A percentile compares a stretch with the other conserved stretches of the same genome.
Conservation (phyloP, 2,329 filamentous ascomycete species). For the Karstenula rhodostoma region DNA sequence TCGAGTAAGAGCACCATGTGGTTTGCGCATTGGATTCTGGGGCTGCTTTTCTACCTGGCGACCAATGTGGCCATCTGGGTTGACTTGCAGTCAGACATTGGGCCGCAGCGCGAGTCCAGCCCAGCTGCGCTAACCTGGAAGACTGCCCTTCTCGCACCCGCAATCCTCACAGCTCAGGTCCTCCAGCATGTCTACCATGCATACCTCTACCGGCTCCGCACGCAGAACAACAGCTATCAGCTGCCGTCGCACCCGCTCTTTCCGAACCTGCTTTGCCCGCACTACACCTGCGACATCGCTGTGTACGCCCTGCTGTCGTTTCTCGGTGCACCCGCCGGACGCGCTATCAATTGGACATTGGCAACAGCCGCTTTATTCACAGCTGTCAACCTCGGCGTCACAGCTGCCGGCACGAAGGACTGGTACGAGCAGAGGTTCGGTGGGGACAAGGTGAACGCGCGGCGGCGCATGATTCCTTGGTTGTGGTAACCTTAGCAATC, state of each 20-base stretch:
- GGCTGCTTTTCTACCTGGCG: constrained; percentile 76
- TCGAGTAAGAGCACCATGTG: constrained; percentile 81
- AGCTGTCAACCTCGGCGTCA: constrained; percentile 79
- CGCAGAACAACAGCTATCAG: constrained; percentile 71
- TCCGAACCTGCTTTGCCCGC: constrained; percentile 77
- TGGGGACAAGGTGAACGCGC: constrained; percentile 35
- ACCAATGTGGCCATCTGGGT: constrained; percentile 84
- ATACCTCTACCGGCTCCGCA: constrained; percentile 55
- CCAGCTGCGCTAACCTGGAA: constrained; percentile 50
- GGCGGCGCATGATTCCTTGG: constrained; percentile 43
- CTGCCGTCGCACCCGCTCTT: constrained; percentile 80
- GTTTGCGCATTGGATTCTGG: constrained; percentile 82
- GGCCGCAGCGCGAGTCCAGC: not conserved
- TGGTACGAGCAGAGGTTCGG: constrained; percentile 56
- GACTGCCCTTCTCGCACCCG: constrained; percentile 63
- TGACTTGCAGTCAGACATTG: constrained; percentile 62
- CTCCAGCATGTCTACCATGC: constrained; percentile 72
- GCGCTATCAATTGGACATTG: constrained; percentile 75
- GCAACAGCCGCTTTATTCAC: constrained; percentile 77
- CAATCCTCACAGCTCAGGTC: constrained; percentile 74
- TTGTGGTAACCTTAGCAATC: constrained; percentile 37
- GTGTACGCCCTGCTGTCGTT: constrained; percentile 84
- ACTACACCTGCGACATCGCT: constrained; percentile 88
- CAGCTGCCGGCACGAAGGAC: constrained; percentile 76
- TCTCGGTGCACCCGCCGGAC: constrained; percentile 73